phyloP scores from a whole-genome alignment of 2,329 filamentous ascomycete genomes.

The Sporothrix curviconia region DNA sequence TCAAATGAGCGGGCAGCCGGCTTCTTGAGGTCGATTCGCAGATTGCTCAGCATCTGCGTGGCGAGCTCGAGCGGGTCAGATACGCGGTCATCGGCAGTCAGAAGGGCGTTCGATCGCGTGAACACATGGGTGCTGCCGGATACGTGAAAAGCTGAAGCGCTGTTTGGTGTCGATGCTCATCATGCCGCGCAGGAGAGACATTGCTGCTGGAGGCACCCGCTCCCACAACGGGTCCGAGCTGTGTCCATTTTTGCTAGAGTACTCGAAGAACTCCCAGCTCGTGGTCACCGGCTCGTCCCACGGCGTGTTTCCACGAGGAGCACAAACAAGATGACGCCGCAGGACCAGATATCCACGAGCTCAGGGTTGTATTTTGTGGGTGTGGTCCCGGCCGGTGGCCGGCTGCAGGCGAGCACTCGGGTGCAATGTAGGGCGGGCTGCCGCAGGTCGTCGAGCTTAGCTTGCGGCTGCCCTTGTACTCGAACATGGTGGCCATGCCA shows the following conservation, averaged over 20 bases:
- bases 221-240: conserved; percentile 83
- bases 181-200: conserved; percentile 88
- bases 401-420: conserved; percentile 65
- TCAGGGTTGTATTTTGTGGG: conserved; percentile 65
- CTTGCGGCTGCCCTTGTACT: conserved; percentile 78
- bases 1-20: conserved; percentile 35
- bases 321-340: conserved; percentile 95
- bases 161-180: conserved; percentile 69
- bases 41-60: conserved; percentile 88
- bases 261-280: conserved; percentile 90
- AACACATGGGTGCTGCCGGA: conserved; percentile 94
- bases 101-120: conserved; percentile 70
- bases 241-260: conserved; percentile 69
- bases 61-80: conserved; percentile 76
- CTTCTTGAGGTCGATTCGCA: conserved; percentile 81
- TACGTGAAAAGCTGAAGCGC: conserved; percentile 78
- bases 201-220: conserved; percentile 62
- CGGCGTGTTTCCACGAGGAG: conserved; percentile 88
- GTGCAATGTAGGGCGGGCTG: conserved; percentile 93
- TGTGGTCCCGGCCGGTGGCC: conserved; percentile 15
- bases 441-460: conserved; percentile 85
- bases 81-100: conserved; percentile 66
- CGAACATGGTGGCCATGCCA: conserved; percentile 87
- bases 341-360: conserved; percentile 91
- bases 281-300: conserved; percentile 83